phyloP scores from a whole-genome alignment of 1,284 basidiomycete species.

The Wolfiporia cocos region DNA sequence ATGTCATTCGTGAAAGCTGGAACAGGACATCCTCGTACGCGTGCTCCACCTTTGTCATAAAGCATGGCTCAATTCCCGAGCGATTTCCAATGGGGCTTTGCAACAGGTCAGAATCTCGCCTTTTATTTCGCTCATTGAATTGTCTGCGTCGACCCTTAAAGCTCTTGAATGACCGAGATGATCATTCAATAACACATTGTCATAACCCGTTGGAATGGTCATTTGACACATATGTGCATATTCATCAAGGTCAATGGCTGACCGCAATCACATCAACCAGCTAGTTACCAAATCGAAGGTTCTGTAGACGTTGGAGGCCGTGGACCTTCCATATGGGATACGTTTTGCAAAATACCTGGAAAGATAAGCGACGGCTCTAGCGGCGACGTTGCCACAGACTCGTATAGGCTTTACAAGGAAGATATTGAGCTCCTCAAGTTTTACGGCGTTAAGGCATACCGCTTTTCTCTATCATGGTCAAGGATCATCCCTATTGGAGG shows the following conservation, averaged over 20 bases:
- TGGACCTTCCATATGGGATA: constrained; percentile 69
- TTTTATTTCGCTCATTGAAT: neutral
- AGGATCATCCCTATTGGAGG: constrained; percentile 70
- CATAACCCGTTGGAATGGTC: no score
- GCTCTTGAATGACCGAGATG: neutral
- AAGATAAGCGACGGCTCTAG: constrained; percentile 58
- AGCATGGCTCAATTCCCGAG: constrained; percentile 19
- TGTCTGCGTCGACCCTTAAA: neutral
- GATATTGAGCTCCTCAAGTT: constrained; percentile 57
- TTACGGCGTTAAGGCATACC: constrained; percentile 29
- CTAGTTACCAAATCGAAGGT: constrained; percentile 57
- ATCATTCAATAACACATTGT: neutral
- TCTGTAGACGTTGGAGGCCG: constrained; percentile 48
- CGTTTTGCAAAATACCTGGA: constrained; percentile 59
- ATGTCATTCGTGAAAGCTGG: no score
- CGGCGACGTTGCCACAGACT: constrained; percentile 67
- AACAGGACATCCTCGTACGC: no score
- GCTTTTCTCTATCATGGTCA: constrained; percentile 72
- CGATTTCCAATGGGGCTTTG: constrained; percentile 26
- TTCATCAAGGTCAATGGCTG: no score
- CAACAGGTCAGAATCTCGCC: constrained; percentile 17
- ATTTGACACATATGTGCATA: no score
- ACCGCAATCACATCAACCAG: no score
- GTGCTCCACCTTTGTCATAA: no score
- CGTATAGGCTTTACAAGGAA: constrained; percentile 60